Evolutionary conservation across 75 land plant species (phyloP).

Genomic region (Cunninghamia lanceolata): DNA sequence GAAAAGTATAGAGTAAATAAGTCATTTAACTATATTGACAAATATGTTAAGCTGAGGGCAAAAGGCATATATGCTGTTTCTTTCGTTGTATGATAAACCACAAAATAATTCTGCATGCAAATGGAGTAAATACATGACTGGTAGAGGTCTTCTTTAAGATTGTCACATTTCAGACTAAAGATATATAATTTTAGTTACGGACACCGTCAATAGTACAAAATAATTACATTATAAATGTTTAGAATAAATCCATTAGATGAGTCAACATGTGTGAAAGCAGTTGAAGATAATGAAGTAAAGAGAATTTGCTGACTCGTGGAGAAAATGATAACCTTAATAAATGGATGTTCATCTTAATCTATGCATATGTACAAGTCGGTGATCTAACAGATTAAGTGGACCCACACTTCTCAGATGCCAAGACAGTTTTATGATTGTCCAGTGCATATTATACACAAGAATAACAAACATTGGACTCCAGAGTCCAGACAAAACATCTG

Average conservation of each 20-base stretch:
- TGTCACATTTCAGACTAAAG: conserved; percentile 2
- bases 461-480: background rate
- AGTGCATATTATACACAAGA: background rate
- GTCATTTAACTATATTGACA: background rate
- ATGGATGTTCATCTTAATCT: background rate
- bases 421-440: background rate
- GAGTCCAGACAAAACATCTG: background rate
- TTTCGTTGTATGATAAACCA: background rate
- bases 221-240: background rate
- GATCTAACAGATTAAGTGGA: background rate
- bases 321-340: background rate
- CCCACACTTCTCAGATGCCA: too few species aligned
- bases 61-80: background rate
- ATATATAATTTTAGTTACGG: background rate
- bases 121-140: background rate
- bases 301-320: background rate
- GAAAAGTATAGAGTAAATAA: background rate
- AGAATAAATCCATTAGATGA: background rate
- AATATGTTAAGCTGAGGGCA: background rate
- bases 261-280: background rate
- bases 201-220: background rate
- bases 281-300: background rate
- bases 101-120: background rate
- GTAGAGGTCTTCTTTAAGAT: background rate
- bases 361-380: background rate